Evolutionary conservation across 73 alveolate species (phyloP).

Genomic region (Breviolum minutum): DNA sequence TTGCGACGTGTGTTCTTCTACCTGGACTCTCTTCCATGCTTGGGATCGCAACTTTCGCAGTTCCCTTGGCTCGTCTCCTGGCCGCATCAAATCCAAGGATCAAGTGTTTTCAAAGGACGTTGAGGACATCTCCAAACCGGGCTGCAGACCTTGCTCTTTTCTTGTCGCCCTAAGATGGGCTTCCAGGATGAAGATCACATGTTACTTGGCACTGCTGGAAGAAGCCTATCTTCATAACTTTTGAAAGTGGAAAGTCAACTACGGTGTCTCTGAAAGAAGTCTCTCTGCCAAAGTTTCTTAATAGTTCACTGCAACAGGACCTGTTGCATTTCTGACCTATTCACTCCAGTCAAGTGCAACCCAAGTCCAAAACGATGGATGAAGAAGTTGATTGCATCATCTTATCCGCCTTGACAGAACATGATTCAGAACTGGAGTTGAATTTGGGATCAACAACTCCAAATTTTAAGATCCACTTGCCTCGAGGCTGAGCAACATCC

Average conservation of each 20-base stretch:
- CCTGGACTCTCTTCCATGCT: neutral
- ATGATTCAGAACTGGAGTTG: neutral
- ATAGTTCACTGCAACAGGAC: too few relatives aligned
- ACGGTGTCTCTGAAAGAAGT: too few relatives aligned
- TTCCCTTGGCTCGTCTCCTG: constrained; percentile 31
- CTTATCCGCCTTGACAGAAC: constrained; percentile 47
- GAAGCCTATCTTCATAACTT: too few relatives aligned
- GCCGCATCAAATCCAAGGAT: too few relatives aligned
- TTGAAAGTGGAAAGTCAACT: too few relatives aligned
- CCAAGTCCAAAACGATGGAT: neutral
- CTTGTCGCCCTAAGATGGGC: neutral
- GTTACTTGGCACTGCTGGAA: neutral
- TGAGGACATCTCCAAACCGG: neutral
- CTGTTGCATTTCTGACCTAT: too few relatives aligned
- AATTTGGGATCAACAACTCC: neutral
- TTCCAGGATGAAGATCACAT: neutral
- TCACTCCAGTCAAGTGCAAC: too few relatives aligned
- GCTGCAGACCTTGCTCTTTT: constrained; percentile 2
- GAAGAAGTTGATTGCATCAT: constrained; percentile 80
- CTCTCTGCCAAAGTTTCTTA: too few relatives aligned
- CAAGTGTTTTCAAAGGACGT: neutral
- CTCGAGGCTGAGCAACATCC: constrained; percentile 92
- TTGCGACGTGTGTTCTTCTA: too few relatives aligned
- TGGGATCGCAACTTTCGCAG: neutral
- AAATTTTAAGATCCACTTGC: neutral